phyloP scores from a whole-genome alignment of 2,329 filamentous ascomycete genomes.

The Diaporthe humulicola region DNA sequence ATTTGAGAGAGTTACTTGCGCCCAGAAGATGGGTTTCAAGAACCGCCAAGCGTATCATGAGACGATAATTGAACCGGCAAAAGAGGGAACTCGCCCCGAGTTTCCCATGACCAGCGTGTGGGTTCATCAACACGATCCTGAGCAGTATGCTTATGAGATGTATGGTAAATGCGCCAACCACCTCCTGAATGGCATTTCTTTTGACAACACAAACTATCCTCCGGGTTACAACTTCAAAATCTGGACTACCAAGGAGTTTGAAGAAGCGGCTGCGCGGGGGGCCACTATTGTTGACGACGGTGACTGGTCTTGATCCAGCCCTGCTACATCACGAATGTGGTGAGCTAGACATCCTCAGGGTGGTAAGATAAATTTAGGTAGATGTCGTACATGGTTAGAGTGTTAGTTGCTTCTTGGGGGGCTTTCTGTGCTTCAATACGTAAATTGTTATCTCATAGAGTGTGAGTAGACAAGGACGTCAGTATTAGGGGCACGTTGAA shows the following conservation, averaged over 20 bases:
- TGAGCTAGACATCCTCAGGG: neutral
- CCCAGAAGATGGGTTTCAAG: neutral
- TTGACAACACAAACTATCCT: neutral
- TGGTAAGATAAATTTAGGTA: neutral
- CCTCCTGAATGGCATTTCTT: neutral
- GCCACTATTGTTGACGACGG: neutral
- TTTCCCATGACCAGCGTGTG: neutral
- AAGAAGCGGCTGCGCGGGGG: neutral
- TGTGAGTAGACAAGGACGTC: too few relatives aligned
- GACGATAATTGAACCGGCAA: neutral
- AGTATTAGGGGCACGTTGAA: too few relatives aligned
- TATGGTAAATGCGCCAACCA: neutral
- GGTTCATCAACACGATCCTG: neutral
- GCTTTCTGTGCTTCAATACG: neutral
- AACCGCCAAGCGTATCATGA: neutral
- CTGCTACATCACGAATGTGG: neutral
- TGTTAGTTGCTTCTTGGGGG: neutral
- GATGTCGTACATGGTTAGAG: neutral
- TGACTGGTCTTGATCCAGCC: neutral
- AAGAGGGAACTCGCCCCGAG: neutral
- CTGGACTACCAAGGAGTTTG: neutral
- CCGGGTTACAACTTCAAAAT: neutral
- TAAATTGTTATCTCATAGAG: neutral
- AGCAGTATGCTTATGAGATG: neutral
- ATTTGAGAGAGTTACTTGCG: neutral